These are phyloP conservation scores for Lachnellula arida DNA, from an alignment of 2,329 filamentous ascomycete species.

Conservation along the genomic window DNA sequence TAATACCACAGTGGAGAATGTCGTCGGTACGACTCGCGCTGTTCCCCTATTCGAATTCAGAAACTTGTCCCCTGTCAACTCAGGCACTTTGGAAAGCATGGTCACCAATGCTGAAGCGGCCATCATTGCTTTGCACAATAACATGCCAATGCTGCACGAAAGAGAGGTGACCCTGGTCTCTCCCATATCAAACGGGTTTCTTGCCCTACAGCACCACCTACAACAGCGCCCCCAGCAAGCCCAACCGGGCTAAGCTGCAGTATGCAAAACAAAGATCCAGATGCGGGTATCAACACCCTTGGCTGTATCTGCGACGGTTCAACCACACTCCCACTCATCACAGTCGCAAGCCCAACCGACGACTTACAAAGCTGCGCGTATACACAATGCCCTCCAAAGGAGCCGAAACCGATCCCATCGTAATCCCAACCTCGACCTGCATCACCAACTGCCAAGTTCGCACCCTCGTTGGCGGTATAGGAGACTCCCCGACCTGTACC, in stretches of 20 bases:
- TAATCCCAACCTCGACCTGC: neutral
- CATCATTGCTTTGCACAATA: constrained; percentile 2
- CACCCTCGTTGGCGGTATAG: neutral
- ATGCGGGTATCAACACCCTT: neutral
- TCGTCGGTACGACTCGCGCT: constrained; percentile 1
- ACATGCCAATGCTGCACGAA: constrained; percentile 1
- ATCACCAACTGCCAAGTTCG: neutral
- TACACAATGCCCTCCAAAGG: no score
- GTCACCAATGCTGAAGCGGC: constrained; percentile 1
- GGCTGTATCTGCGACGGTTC: neutral
- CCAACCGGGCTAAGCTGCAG: neutral
- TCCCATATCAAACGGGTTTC: neutral
- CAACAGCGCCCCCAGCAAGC: neutral
- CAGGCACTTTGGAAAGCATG: neutral
- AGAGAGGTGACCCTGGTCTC: neutral
- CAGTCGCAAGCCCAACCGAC: no score
- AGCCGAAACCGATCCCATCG: no score
- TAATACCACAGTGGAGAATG: neutral
- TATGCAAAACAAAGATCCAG: neutral
- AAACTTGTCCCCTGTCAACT: neutral
- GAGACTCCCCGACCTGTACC: neutral
- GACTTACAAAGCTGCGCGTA: no score
- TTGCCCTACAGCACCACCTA: neutral
- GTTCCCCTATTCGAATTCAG: constrained; percentile 9
- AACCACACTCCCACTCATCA: no score